Base-by-base conservation (phyloP, 139 green algal species). In the Chlorokybus atmophyticus region DNA sequence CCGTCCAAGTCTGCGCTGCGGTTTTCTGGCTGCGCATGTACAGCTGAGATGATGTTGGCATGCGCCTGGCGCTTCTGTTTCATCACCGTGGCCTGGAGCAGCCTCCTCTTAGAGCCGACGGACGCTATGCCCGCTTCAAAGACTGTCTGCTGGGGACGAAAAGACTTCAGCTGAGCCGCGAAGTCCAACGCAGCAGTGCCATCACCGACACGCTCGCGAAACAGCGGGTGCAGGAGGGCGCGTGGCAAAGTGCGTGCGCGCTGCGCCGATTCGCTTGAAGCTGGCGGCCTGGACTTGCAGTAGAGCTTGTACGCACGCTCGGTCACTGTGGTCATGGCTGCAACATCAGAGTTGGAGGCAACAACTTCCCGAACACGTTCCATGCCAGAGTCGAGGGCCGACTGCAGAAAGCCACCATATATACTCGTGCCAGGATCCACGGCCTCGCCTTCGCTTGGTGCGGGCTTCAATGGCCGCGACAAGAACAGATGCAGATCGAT, bases 401-500 rank as follows among this genome's bases (percentile, higher is more conserved):
- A 54, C 47, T 80, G 71, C 2, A 50, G 60, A 28, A 76, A 66
- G 19, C 55, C 44, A 4, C 67, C 67, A 29, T 61, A 70, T 19
- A 69, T 49, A 4, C 59, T 68, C 25, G 48, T 40, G 19, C 35
- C 51, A 64, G 19, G 39, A 17, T 61, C 24, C 39, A 23, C 39
- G 7, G 17, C 52, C 39, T 69, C 62, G 4, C 52, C 52, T 10
- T 53, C 54, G 8, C 70, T 59, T 0, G 75, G 67, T 21, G 79
- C 78, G 0, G 75, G 56, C 0, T 28, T 14, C 19, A 93, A 40
- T 6, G 66, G 68, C 23, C 80, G 71, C 0, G 74, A 82, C 5
- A 98, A 71, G 75, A 91, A 98, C 8, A 98, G 80, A 68, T 97
- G 88, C 29, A 98, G 75, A 70, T 98, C 91, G 31, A 98, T 52